Base-by-base conservation (phyloP, 1,284 basidiomycete genomes). In the Vanrija sp. region DNA sequence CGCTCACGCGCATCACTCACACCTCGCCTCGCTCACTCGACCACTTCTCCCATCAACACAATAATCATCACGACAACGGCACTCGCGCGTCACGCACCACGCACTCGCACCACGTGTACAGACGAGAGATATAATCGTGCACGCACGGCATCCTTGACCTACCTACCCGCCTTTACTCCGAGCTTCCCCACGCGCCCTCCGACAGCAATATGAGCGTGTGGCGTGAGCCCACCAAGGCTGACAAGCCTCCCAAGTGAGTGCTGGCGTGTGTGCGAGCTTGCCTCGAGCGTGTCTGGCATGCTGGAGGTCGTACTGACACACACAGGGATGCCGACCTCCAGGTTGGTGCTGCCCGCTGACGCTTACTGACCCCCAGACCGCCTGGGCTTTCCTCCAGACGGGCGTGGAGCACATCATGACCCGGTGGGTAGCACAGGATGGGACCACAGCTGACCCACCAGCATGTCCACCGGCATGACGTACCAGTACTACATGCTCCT, bases 371-470 rank as follows among this genome's bases (percentile, higher is more conserved):
- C 21, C 28, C 54, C 81, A 85, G 58, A 89, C 89, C 52, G 92
- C 91, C 38, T 97, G 94, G 94, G 75, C 81, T 9, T 95, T 89
- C 75, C 85, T 97, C 63, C 85, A 87, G 73, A 84, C 86, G 55
- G 93, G 93, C 47, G 90, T 96, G 56, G 88, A 93, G 76, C 89
- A 91, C 74, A 92, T 93, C 79, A 93, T 93, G 91, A 90, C 86
- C 57, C 83, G 77, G 72, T 78, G 39, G 51, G 76, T 63, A 28
- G 29, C 47, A 3, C 18, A 9, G 15, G 1, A 19, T n/a, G n/a
- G n/a, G 19, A 9, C 23, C 34, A 19, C 9, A 16, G 38, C 49
- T 51, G 25, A 34, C 48, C 4, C 43, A 21, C 5, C 50, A 79
- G 88, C 70, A 83, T 91, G 39, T 86, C 91, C 65, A 83, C 86